phyloP scores from a whole-genome alignment of 345 rosid genomes.

The Cochlearia excelsa region DNA sequence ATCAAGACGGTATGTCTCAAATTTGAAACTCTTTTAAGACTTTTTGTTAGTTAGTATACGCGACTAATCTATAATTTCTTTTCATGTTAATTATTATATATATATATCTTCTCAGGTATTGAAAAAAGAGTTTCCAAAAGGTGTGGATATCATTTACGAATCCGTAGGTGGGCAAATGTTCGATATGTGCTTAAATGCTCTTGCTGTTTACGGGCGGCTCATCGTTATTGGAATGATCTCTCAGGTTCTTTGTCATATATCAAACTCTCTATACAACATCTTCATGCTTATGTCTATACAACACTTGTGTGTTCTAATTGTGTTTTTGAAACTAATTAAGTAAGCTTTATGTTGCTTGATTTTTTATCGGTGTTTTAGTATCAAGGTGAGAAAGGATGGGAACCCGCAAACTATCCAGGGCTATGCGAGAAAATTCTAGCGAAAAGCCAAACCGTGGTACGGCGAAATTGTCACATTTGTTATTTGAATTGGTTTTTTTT shows the following conservation, averaged over 20 bases:
- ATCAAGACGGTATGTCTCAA: conserved; percentile 64
- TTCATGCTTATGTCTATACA: neutral
- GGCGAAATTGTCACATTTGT: neutral
- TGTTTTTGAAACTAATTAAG: neutral
- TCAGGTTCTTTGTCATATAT: conserved; percentile 49
- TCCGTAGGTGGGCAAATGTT: conserved; percentile 97
- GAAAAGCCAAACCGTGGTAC: conserved; percentile 95
- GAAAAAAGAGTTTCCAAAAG: conserved; percentile 77
- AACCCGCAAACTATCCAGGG: conserved; percentile 77
- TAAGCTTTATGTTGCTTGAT: conserved; percentile 1
- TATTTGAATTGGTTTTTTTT: neutral
- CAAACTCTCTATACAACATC: conserved; percentile 8
- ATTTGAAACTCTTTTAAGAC: neutral
- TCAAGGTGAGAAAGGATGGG: conserved; percentile 92
- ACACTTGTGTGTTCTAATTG: neutral
- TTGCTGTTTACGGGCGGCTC: conserved; percentile 77
- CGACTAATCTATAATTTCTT: neutral
- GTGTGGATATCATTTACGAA: conserved; percentile 81
- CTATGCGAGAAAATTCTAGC: conserved; percentile 86
- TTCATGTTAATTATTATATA: neutral
- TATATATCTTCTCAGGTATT: conserved; percentile 52
- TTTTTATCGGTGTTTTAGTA: conserved; percentile 48
- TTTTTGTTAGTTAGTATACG: conserved; percentile 5
- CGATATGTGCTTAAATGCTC: conserved; percentile 75
- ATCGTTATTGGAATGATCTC: conserved; percentile 97